Evolutionary conservation across 2,329 filamentous ascomycete species (phyloP).

Genomic region (Pseudogymnoascus sp.): DNA sequence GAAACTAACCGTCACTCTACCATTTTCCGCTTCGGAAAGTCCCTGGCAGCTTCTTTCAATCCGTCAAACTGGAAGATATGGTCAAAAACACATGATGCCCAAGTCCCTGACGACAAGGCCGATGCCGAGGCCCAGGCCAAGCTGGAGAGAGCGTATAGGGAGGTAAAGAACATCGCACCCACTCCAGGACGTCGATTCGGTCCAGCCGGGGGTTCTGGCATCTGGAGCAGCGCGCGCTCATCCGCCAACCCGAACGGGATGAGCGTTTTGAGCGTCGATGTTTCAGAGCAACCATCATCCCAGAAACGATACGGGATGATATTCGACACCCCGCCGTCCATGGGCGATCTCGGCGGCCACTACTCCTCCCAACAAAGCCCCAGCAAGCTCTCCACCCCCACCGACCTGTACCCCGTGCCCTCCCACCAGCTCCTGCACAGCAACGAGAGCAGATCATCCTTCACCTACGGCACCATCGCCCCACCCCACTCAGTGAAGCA

Average conservation of each 20-base stretch:
- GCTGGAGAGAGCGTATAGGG: constrained; percentile 42
- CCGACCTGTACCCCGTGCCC: neutral
- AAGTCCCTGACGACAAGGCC: constrained; percentile 34
- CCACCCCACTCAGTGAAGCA: neutral
- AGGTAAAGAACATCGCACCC: constrained; percentile 43
- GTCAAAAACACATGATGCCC: constrained; percentile 30
- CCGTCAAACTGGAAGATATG: constrained; percentile 41
- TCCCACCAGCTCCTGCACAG: constrained; percentile 1
- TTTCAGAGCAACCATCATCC: neutral
- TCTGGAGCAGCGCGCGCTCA: neutral
- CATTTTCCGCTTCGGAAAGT: constrained; percentile 47
- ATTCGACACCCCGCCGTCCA: neutral
- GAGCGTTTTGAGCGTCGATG: neutral
- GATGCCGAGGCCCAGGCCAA: constrained; percentile 35
- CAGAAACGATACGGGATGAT: neutral
- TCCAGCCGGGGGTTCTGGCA: neutral
- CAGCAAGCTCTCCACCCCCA: neutral
- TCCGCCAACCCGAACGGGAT: neutral
- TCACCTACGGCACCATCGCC: neutral
- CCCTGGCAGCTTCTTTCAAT: constrained; percentile 44
- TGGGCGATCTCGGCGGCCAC: neutral
- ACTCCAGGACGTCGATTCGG: constrained; percentile 20
- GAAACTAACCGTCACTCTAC: constrained; percentile 33
- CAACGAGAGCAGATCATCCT: neutral
- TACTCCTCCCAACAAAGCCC: neutral